These are phyloP conservation scores for Wolfiporia cocos DNA, from an alignment of 1,284 basidiomycete genomes.

Conservation along the genomic window DNA sequence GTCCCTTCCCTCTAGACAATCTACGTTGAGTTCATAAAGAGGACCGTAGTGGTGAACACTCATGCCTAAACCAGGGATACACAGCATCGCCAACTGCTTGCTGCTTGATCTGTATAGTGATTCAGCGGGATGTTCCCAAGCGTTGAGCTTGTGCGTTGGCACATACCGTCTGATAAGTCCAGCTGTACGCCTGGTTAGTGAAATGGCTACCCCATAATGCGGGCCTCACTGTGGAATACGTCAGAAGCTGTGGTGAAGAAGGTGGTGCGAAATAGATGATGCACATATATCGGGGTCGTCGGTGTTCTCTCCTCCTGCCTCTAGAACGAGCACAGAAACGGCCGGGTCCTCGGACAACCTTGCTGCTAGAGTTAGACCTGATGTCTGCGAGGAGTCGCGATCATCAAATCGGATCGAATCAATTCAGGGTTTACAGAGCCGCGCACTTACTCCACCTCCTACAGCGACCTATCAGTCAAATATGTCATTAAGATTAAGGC, in stretches of 20 bases:
- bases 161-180: slow-evolving; percentile 25
- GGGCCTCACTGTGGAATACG: slow-evolving; percentile 17
- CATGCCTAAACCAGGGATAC: slow-evolving; percentile 14
- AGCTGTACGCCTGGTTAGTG: slow-evolving; percentile 20
- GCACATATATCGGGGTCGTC: slow-evolving; percentile 18
- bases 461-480: too few species aligned
- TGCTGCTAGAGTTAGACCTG: slow-evolving; percentile 41
- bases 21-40: neutral
- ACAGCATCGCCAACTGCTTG: slow-evolving; percentile 9
- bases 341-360: slow-evolving; percentile 38
- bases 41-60: too few species aligned
- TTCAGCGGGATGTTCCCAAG: neutral
- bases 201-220: slow-evolving; percentile 24
- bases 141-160: neutral
- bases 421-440: neutral
- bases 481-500: too few species aligned
- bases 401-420: neutral
- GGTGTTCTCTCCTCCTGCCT: slow-evolving; percentile 27
- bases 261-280: slow-evolving; percentile 5
- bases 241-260: neutral
- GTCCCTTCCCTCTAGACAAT: slow-evolving; percentile 15
- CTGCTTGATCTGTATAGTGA: slow-evolving; percentile 12
- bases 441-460: slow-evolving; percentile 16
- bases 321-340: slow-evolving; percentile 28
- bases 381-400: slow-evolving; percentile 20